Evolutionary conservation across 78 protist genomes (phyloP).

Genomic region (Corallochytrium limacisporum): DNA sequence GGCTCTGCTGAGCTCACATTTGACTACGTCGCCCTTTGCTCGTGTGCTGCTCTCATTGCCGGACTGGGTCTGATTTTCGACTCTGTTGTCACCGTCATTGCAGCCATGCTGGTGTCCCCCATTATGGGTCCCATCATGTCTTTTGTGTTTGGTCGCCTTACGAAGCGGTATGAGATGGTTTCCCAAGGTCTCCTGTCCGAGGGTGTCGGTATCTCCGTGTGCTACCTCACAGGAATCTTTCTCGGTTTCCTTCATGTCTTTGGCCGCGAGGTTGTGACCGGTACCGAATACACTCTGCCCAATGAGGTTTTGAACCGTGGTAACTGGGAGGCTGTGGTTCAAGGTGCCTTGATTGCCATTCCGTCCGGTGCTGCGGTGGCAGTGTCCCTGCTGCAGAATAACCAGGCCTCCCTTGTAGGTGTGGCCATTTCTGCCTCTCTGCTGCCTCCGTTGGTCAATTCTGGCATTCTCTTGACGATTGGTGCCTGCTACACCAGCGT

Average conservation of each 20-base stretch:
- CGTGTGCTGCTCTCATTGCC: neutral
- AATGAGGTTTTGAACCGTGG: constrained; percentile 7
- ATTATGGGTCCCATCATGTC: constrained; percentile 14
- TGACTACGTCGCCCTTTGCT: neutral
- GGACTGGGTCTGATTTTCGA: neutral
- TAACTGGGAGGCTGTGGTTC: constrained; percentile 1
- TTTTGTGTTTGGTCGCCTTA: constrained; percentile 7
- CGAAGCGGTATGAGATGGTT: constrained; percentile 7
- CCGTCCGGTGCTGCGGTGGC: constrained; percentile 24
- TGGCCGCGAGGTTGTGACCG: too few species aligned
- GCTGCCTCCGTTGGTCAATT: constrained; percentile 40
- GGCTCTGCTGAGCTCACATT: constrained; percentile 4
- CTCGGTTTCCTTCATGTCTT: too few species aligned
- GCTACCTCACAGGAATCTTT: constrained; percentile 1
- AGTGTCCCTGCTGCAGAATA: neutral
- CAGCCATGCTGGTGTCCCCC: constrained; percentile 13
- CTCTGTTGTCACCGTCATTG: constrained; percentile 8
- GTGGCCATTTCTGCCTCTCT: constrained; percentile 45
- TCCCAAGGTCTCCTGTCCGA: neutral
- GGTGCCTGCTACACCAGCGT: too few species aligned
- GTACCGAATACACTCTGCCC: too few species aligned
- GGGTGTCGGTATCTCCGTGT: neutral
- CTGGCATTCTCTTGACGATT: constrained; percentile 13
- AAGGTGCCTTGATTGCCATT: neutral
- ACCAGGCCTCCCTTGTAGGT: constrained; percentile 26